Conservation (phyloP, 2,329 filamentous ascomycete species). For the Fusarium sororula region DNA sequence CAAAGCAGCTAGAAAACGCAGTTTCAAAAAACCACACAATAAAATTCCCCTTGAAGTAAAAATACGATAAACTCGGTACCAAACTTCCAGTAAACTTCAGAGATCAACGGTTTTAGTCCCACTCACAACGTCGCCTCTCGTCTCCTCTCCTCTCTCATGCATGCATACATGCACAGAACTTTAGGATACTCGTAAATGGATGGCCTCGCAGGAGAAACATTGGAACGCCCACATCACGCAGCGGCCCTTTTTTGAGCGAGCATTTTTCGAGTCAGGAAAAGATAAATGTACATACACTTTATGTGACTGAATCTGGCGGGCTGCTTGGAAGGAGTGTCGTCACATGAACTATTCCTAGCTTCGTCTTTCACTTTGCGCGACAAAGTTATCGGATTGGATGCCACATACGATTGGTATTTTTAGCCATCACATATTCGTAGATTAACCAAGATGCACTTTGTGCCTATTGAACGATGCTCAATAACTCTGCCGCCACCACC, state of each 20-base stretch:
- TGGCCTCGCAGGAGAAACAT: neutral
- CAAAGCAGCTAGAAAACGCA: slow-evolving; percentile 10
- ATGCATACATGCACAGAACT: slow-evolving; percentile 14
- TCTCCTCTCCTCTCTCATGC: slow-evolving; percentile 7
- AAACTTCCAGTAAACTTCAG: slow-evolving; percentile 1
- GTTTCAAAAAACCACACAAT: neutral
- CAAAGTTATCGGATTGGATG: slow-evolving; percentile 34
- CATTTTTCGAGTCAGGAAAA: neutral
- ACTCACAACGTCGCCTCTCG: neutral
- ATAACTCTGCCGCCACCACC: slow-evolving; percentile 6
- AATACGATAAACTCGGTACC: slow-evolving; percentile 1
- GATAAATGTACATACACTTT: neutral
- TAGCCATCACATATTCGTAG: slow-evolving; percentile 1
- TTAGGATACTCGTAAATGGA: neutral
- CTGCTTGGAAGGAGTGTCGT: neutral
- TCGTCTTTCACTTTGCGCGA: slow-evolving; percentile 16
- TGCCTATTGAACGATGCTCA: neutral
- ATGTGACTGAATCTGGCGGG: neutral
- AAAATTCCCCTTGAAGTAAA: neutral
- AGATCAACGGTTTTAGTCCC: slow-evolving; percentile 17
- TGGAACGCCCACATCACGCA: slow-evolving; percentile 6
- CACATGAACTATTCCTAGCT: slow-evolving; percentile 12
- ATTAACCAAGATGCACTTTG: neutral
- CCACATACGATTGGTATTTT: slow-evolving; percentile 15
- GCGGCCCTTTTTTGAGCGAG: neutral